Evolutionary conservation across 2,329 filamentous ascomycete genomes (phyloP).

Genomic region (Trichoderma simmonsii): DNA sequence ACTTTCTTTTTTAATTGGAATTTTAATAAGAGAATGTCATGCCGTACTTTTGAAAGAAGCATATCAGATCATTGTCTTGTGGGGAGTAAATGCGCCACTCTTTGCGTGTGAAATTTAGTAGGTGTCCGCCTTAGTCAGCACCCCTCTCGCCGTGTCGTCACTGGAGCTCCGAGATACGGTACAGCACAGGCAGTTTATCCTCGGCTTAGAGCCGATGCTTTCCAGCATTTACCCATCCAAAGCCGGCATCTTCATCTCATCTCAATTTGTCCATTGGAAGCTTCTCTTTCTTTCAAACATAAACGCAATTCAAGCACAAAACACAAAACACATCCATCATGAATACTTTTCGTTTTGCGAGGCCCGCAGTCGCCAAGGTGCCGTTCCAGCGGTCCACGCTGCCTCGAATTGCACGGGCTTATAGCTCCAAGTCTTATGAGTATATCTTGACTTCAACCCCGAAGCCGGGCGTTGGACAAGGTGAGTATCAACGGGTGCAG

Average conservation of each 20-base stretch:
- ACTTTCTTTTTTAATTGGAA: no score
- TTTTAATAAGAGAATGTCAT: no score
- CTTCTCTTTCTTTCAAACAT: not conserved
- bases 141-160: constrained; percentile 14
- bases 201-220: constrained; percentile 33
- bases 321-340: constrained; percentile 31
- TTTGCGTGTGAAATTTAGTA: not conserved
- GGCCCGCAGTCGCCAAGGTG: constrained; percentile 50
- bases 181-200: constrained; percentile 19
- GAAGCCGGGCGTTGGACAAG: constrained; percentile 84
- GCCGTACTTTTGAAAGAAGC: no score
- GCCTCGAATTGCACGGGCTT: constrained; percentile 52
- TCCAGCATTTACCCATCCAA: constrained; percentile 22
- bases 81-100: not conserved
- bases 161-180: not conserved
- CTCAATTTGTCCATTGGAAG: constrained; percentile 5
- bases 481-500: constrained; percentile 44
- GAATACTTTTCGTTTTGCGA: constrained; percentile 56
- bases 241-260: not conserved
- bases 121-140: not conserved
- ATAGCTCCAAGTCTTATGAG: constrained; percentile 64
- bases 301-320: not conserved
- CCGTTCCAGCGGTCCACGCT: constrained; percentile 55
- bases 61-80: not conserved
- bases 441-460: constrained; percentile 79